phyloP scores from a whole-genome alignment of 2,329 filamentous ascomycete genomes.

The Incumbomyces lentus region DNA sequence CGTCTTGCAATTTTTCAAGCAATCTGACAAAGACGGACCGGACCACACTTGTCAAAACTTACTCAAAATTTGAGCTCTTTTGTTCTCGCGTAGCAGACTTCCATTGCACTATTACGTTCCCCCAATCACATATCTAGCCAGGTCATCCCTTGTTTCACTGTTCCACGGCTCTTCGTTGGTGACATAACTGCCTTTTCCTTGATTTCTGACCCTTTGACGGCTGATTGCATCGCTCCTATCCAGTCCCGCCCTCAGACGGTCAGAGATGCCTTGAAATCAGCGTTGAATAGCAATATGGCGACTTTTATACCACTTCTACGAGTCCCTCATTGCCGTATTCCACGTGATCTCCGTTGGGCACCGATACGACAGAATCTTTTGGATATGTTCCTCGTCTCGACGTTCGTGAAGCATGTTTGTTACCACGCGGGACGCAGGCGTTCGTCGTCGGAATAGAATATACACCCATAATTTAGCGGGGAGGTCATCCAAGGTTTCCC shows the following conservation, averaged over 20 bases:
- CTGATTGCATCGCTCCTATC: slow-evolving; percentile 1
- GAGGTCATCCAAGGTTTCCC: slow-evolving; percentile 19
- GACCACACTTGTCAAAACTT: neutral
- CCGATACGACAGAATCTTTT: neutral
- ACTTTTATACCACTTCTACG: neutral
- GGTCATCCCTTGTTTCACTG: slow-evolving; percentile 2
- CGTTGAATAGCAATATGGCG: neutral
- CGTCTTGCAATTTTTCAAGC: too few relatives aligned
- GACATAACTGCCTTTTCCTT: slow-evolving; percentile 1
- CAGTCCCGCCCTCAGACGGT: neutral
- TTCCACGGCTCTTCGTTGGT: neutral
- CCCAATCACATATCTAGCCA: slow-evolving; percentile 1
- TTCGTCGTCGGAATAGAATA: slow-evolving; percentile 3
- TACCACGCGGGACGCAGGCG: slow-evolving; percentile 3
- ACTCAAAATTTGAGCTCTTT: neutral
- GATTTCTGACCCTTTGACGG: slow-evolving; percentile 6
- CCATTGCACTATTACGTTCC: neutral
- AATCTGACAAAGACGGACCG: neutral
- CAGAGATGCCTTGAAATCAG: neutral
- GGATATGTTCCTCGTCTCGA: slow-evolving; percentile 1
- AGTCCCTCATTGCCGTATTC: neutral
- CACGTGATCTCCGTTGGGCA: neutral
- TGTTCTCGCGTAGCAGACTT: neutral
- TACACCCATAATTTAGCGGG: slow-evolving; percentile 11
- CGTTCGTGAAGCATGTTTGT: slow-evolving; percentile 6